These are phyloP conservation scores for Ceratobasidium sp. DNA, from an alignment of 1,284 basidiomycete genomes.

Conservation along the genomic window DNA sequence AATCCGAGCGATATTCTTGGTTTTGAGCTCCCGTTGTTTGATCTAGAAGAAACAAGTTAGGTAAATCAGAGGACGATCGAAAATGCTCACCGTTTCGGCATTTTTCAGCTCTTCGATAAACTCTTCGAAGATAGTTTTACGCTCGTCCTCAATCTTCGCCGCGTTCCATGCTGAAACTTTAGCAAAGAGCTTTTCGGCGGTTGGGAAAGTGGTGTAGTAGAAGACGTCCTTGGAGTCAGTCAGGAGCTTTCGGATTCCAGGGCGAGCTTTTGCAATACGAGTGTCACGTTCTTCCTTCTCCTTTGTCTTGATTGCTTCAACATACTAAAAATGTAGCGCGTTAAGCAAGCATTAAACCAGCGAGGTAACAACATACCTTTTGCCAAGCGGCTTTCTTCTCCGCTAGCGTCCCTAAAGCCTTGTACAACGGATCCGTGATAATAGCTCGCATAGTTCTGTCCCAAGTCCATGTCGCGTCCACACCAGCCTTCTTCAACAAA, in stretches of 20 bases:
- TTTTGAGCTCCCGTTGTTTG: constrained; percentile 79
- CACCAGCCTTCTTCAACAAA: constrained; percentile 87
- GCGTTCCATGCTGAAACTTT: constrained; percentile 91
- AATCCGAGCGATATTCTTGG: constrained; percentile 82
- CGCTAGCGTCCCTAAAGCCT: constrained; percentile 90
- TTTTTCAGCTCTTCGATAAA: constrained; percentile 86
- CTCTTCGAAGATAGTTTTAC: constrained; percentile 88
- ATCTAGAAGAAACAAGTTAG: constrained; percentile 62
- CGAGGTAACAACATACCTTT: constrained; percentile 69
- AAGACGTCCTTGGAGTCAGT: constrained; percentile 87
- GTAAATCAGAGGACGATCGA: not conserved
- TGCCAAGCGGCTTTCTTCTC: constrained; percentile 96
- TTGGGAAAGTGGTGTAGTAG: constrained; percentile 88
- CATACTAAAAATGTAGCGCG: constrained; percentile 68
- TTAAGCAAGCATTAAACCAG: constrained; percentile 42
- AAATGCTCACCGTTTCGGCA: constrained; percentile 81
- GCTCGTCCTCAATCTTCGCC: constrained; percentile 84
- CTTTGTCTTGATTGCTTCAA: constrained; percentile 71
- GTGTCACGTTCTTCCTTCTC: constrained; percentile 86
- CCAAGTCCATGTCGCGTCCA: constrained; percentile 96
- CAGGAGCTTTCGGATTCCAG: constrained; percentile 85
- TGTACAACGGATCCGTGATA: constrained; percentile 98
- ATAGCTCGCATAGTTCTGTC: constrained; percentile 98
- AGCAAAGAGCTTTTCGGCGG: constrained; percentile 84
- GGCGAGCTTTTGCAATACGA: constrained; percentile 83